These are phyloP conservation scores for Anacardium occidentale DNA, from an alignment of 345 rosid species.

Conservation along the genomic window DNA sequence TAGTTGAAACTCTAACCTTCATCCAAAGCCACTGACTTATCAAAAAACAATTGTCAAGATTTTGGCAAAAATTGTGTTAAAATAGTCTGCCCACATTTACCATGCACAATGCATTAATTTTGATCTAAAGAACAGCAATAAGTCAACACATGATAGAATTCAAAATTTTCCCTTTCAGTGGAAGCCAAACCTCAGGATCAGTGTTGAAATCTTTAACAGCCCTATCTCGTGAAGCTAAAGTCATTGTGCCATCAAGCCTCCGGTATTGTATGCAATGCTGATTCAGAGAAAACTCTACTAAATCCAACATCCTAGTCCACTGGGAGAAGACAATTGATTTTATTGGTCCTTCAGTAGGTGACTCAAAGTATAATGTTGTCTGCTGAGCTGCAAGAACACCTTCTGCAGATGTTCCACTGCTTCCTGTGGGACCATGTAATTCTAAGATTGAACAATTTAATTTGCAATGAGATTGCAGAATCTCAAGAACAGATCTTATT, in stretches of 20 bases:
- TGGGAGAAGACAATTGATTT: slow-evolving; percentile 90
- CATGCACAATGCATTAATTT: slow-evolving; percentile 6
- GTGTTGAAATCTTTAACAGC: slow-evolving; percentile 81
- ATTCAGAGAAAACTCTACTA: slow-evolving; percentile 59
- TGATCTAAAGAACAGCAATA: not conserved
- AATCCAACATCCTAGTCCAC: slow-evolving; percentile 92
- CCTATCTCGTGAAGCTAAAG: slow-evolving; percentile 69
- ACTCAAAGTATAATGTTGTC: slow-evolving; percentile 35
- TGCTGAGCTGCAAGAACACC: slow-evolving; percentile 37
- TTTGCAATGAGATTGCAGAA: slow-evolving; percentile 49
- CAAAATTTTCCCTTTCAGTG: not conserved
- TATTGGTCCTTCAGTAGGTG: slow-evolving; percentile 43
- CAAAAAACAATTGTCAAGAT: no score
- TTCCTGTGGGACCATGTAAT: slow-evolving; percentile 24
- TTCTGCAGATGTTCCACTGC: slow-evolving; percentile 31
- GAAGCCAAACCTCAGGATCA: slow-evolving; percentile 62
- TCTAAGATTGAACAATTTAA: slow-evolving; percentile 35
- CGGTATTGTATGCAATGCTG: slow-evolving; percentile 54
- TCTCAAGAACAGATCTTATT: slow-evolving; percentile 68
- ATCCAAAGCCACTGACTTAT: no score
- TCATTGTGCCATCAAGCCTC: slow-evolving; percentile 94
- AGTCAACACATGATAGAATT: not conserved
- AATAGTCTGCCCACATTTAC: not conserved
- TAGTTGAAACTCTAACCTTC: no score
- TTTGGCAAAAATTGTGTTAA: no score